Evolutionary conservation across 169 alveolate species (phyloP), one percentile per base, ranked within the genome.

Genomic region (Cardiosporidium cionae): DNA sequence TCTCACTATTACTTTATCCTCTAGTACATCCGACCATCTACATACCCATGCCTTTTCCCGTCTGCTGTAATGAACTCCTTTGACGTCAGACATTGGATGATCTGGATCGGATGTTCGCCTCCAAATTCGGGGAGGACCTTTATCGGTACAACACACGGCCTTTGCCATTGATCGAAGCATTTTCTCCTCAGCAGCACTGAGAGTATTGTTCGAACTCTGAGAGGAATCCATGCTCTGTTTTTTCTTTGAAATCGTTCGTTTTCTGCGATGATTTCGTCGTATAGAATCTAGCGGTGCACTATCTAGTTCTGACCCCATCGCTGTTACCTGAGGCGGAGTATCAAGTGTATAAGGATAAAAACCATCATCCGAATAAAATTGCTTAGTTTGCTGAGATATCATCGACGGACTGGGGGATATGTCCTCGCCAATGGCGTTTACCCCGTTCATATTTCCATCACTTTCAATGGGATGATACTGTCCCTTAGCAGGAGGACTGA

Each of bases 31-130:
- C 2, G 74, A 32, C 74, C 74, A 68, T 31, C 74, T 58, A 6
- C 74, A 68, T 6, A 68, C 34, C 74, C 74, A 68, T 28, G 74
- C 74, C 25, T 31, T 22, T 32, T 68, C 74, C 25, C 74, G 74
- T 52, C 25, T 68, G 69, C 74, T 68, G 71, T 68, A 68, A 52
- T 68, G 74, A 5, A 68, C 28, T 16, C 74, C 74, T 37, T 68
- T 68, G 33, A 31, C 0, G 69, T 36, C 22, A 7, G 74, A 3
- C 16, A n/a, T 44, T n/a, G 58, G 58, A 44, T 44, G 58, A 44
- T 44, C n/a, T 44, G 58, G 58, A 44, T 44, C 58, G 58, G 58
- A 44, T 16, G 58, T 44, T 16, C 58, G 58, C 58, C 58, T 44
- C 58, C 58, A 44, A n/a, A 44, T 44, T 16, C 58, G 58, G 16